Conservation (phyloP, 2,329 filamentous ascomycete genomes). For the Incumbomyces lentus region DNA sequence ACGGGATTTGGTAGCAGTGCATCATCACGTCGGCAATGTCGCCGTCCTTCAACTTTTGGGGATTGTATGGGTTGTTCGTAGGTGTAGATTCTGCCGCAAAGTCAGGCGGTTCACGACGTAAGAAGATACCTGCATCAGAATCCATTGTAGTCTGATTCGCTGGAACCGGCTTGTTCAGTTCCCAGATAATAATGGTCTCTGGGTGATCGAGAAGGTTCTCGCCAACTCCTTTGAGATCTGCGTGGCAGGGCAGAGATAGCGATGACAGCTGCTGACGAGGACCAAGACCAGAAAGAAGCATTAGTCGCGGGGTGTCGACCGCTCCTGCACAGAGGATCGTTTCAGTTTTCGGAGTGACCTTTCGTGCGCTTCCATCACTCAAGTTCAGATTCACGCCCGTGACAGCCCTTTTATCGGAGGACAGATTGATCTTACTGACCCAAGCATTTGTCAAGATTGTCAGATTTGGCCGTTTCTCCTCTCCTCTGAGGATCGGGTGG, state of each 20-base stretch:
- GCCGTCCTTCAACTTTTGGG: slow-evolving; percentile 50
- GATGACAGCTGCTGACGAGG: slow-evolving; percentile 41
- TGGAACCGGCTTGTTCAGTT: slow-evolving; percentile 68
- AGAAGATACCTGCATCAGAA: slow-evolving; percentile 79
- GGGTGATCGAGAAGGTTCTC: slow-evolving; percentile 57
- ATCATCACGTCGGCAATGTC: slow-evolving; percentile 83
- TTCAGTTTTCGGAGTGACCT: slow-evolving; percentile 56
- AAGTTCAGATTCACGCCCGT: slow-evolving; percentile 64
- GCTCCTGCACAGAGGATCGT: slow-evolving; percentile 72
- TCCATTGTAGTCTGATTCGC: slow-evolving; percentile 80
- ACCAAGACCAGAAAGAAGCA: slow-evolving; percentile 45
- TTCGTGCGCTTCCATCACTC: slow-evolving; percentile 46
- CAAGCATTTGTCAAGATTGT: slow-evolving; percentile 80
- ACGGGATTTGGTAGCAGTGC: slow-evolving; percentile 94
- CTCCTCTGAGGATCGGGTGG: slow-evolving; percentile 75
- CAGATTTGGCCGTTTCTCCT: slow-evolving; percentile 73
- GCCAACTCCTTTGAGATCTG: slow-evolving; percentile 51
- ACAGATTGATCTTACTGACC: slow-evolving; percentile 70
- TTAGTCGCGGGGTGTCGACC: slow-evolving; percentile 65
- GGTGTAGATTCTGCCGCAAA: slow-evolving; percentile 45
- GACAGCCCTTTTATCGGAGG: slow-evolving; percentile 49
- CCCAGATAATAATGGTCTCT: slow-evolving; percentile 61
- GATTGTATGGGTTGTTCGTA: slow-evolving; percentile 33
- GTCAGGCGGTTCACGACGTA: slow-evolving; percentile 64
- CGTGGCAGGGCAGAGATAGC: slow-evolving; percentile 47